Conservation (phyloP, 768 basidiomycete species). For the Termitomyces sp. region DNA sequence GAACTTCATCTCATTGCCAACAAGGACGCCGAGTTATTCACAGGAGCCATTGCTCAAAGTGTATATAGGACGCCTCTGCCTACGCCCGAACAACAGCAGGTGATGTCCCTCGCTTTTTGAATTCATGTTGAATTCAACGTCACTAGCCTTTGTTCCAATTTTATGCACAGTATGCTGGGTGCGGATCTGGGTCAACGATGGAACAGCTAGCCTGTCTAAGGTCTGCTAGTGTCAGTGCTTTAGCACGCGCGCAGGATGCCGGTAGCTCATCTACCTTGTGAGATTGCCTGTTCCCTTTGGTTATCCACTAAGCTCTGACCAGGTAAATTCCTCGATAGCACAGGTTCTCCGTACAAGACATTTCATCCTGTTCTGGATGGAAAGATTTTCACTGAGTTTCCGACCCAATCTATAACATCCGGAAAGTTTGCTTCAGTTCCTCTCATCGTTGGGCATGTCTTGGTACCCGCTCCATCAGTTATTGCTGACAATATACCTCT, state of each 20-base stretch:
- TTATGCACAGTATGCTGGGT: slow-evolving; percentile 48
- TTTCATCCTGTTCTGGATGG: slow-evolving; percentile 60
- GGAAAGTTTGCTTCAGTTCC: slow-evolving; percentile 51
- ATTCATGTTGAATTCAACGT: background rate
- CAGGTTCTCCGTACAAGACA: slow-evolving; percentile 36
- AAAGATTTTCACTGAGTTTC: slow-evolving; percentile 45
- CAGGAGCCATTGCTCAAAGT: slow-evolving; percentile 59
- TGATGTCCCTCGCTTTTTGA: slow-evolving; percentile 21
- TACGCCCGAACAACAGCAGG: slow-evolving; percentile 48
- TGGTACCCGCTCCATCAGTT: background rate
- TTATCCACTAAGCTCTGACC: background rate
- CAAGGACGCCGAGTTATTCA: slow-evolving; percentile 39
- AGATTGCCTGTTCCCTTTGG: slow-evolving; percentile 14
- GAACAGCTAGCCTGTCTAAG: slow-evolving; percentile 46
- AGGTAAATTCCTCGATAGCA: slow-evolving; percentile 21
- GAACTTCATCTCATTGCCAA: slow-evolving; percentile 57
- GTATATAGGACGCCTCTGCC: slow-evolving; percentile 52
- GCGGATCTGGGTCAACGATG: slow-evolving; percentile 32
- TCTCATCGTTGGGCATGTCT: slow-evolving; percentile 53
- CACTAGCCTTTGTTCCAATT: slow-evolving; percentile 51
- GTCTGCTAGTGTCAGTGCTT: slow-evolving; percentile 44
- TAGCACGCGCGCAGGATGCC: slow-evolving; percentile 55
- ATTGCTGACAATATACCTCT: background rate
- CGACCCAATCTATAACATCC: slow-evolving; percentile 40
- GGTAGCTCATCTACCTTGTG: slow-evolving; percentile 39